Conservation (phyloP, 805 yeast species). For the Ogataea naganishii region DNA sequence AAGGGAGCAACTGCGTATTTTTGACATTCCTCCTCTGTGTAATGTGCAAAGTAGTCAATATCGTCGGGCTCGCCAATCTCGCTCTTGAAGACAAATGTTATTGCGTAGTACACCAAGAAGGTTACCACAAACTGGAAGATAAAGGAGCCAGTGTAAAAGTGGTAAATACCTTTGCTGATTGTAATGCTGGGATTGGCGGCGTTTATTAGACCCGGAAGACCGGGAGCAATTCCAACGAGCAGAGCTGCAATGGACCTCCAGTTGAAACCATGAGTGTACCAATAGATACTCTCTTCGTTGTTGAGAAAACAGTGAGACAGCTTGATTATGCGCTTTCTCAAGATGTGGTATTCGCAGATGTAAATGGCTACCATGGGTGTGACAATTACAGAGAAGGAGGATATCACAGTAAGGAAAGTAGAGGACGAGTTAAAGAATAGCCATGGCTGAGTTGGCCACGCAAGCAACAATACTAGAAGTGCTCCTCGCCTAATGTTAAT, state of each 20-base stretch:
- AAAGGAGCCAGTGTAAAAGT: constrained; percentile 34
- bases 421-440: constrained; percentile 26
- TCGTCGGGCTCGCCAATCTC: constrained; percentile 22
- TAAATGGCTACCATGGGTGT: constrained; percentile 31
- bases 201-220: constrained; percentile 39
- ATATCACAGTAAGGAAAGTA: constrained; percentile 22
- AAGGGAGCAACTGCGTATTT: constrained; percentile 19
- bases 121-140: constrained; percentile 33
- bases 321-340: constrained; percentile 29
- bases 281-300: constrained; percentile 23
- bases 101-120: constrained; percentile 26
- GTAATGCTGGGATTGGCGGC: constrained; percentile 12
- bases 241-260: constrained; percentile 31
- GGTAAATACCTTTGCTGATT: constrained; percentile 26
- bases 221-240: constrained; percentile 34
- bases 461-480: constrained; percentile 24
- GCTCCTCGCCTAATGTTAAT: constrained; percentile 40
- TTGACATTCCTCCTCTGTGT: constrained; percentile 22
- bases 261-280: constrained; percentile 33
- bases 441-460: constrained; percentile 36
- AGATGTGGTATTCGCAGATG: constrained; percentile 29
- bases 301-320: constrained; percentile 31
- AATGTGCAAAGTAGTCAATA: constrained; percentile 22
- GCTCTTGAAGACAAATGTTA: constrained; percentile 23
- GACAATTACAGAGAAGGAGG: constrained; percentile 26